A percentile compares a stretch with the other conserved stretches of the same genome.
phyloP scores from a whole-genome alignment of 1,139 yeast genomes.

The Meyerozyma guilliermondii region DNA sequence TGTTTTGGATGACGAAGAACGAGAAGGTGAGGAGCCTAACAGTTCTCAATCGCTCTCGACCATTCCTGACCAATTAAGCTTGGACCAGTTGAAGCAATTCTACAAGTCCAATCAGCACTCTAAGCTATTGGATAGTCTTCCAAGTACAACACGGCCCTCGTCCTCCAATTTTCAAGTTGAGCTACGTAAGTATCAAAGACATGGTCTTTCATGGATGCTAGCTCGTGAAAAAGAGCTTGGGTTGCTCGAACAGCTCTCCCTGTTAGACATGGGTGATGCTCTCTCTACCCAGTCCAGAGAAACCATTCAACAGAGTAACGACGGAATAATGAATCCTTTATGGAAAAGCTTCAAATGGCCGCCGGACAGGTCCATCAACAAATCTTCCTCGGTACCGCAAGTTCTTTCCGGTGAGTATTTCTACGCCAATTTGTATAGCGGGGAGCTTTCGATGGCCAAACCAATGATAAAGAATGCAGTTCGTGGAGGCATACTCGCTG shows the following conservation, averaged over 20 bases:
- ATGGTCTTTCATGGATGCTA: constrained; percentile 82
- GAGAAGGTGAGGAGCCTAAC: constrained; percentile 2
- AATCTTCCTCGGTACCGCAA: constrained; percentile 1
- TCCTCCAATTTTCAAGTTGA: constrained; percentile 46
- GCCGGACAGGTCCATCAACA: constrained; percentile 15
- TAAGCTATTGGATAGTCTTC: constrained; percentile 46
- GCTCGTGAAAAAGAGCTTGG: constrained; percentile 54
- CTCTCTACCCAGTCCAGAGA: constrained; percentile 27
- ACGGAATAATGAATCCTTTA: constrained; percentile 73
- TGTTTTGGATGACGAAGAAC: constrained; percentile 6
- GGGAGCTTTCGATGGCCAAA: constrained; percentile 65
- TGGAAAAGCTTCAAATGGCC: constrained; percentile 88
- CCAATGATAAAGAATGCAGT: constrained; percentile 59
- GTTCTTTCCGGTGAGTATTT: constrained; percentile 31
- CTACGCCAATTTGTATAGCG: constrained; percentile 79
- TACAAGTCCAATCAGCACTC: constrained; percentile 62
- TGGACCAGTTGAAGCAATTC: constrained; percentile 73
- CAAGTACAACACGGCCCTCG: constrained; percentile 60
- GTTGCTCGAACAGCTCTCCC: constrained; percentile 27
- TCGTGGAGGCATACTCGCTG: constrained; percentile 89
- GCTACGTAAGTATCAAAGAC: constrained; percentile 69
- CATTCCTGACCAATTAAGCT: constrained; percentile 40
- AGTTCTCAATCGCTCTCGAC: constrained; percentile 5
- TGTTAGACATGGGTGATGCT: constrained; percentile 11
- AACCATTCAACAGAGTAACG: constrained; percentile 25